Conservation (phyloP, 306 rosid genomes). For the Quercus engelmannii region DNA sequence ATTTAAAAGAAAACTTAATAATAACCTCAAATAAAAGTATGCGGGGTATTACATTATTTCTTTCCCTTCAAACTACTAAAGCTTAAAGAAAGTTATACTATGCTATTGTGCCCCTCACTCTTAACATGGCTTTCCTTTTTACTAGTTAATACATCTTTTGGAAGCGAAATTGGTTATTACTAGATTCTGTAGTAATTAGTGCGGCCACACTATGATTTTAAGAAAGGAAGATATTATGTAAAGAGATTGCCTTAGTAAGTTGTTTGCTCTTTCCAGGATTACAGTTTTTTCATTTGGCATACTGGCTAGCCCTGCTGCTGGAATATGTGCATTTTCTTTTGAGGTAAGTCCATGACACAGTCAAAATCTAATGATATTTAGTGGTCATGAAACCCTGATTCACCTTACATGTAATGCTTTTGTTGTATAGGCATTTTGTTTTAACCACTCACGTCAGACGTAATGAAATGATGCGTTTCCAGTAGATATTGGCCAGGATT, state of each 20-base stretch:
- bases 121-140: not conserved
- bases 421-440: not conserved
- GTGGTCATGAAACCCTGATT: not conserved
- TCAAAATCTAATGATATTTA: not conserved
- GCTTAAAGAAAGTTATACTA: not conserved
- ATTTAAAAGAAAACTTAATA: too few relatives aligned
- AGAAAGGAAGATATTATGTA: not conserved
- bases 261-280: constrained; percentile 40
- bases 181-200: not conserved
- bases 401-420: not conserved
- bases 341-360: constrained; percentile 44
- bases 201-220: not conserved
- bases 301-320: constrained; percentile 63
- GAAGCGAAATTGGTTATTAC: not conserved
- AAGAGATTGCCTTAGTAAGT: not conserved
- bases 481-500: not conserved
- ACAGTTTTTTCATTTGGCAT: constrained; percentile 67
- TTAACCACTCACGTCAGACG: not conserved
- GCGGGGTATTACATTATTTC: too few relatives aligned
- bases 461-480: too few relatives aligned
- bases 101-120: not conserved
- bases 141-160: not conserved
- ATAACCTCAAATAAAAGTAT: too few relatives aligned
- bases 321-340: constrained; percentile 46
- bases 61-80: not conserved